A percentile compares a stretch with the other conserved stretches of the same genome.
Conservation (phyloP, 176 grass and related monocot genomes). For the Olyra latifolia region DNA sequence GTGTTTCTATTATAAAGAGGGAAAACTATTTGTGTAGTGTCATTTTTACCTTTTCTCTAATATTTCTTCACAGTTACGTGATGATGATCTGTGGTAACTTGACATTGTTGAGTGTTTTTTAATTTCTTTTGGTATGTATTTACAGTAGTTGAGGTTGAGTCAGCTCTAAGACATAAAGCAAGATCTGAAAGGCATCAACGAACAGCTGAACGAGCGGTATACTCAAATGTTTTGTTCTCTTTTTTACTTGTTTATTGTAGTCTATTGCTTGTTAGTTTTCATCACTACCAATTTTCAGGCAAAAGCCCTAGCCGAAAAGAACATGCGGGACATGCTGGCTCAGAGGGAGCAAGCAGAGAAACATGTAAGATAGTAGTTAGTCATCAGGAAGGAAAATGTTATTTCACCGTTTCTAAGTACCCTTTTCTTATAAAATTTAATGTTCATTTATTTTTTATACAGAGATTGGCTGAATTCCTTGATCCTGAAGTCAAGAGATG, state of each 20-base stretch:
- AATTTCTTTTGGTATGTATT: conserved; percentile 29
- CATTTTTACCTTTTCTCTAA: not conserved
- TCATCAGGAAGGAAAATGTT: conserved; percentile 4
- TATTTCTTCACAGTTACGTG: not conserved
- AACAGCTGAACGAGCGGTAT: conserved; percentile 87
- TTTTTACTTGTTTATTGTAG: conserved; percentile 26
- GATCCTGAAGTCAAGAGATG: conserved; percentile 97
- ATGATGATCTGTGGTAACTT: conserved; percentile 11
- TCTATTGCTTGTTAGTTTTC: conserved; percentile 23
- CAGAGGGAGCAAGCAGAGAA: conserved; percentile 92
- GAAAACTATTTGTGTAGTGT: conserved; percentile 2
- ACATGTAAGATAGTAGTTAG: conserved; percentile 59
- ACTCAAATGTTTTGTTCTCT: conserved; percentile 32
- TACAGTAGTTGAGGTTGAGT: conserved; percentile 65
- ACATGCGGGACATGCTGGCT: conserved; percentile 77
- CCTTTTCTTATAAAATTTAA: conserved; percentile 9
- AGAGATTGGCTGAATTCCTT: conserved; percentile 94
- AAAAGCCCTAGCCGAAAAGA: conserved; percentile 97
- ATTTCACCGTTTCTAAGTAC: conserved; percentile 8
- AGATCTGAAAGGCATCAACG: conserved; percentile 83
- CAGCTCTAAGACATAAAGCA: conserved; percentile 83
- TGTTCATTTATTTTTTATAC: conserved; percentile 33
- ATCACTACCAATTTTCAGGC: conserved; percentile 57
- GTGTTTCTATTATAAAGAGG: conserved; percentile 14
- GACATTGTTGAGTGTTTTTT: conserved; percentile 3